Evolutionary conservation across 2,329 filamentous ascomycete species (phyloP).

Genomic region (Fusarium nematophilum): DNA sequence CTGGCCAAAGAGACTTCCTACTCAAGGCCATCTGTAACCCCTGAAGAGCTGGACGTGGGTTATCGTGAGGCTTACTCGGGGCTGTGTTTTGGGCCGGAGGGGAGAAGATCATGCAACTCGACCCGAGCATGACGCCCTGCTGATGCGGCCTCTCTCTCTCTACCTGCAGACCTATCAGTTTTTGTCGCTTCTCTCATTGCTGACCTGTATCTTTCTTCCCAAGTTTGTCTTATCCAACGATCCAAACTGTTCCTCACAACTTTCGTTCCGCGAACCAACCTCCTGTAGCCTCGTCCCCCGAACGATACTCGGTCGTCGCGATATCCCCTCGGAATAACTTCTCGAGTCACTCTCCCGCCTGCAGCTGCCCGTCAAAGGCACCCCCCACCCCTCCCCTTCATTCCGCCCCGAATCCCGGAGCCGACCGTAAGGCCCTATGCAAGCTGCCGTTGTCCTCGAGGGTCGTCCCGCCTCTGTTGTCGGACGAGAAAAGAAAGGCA

Average conservation of each 20-base stretch:
- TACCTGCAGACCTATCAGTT: no score
- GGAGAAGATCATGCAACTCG: neutral
- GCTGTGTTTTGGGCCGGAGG: neutral
- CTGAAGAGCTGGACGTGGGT: neutral
- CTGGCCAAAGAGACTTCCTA: neutral
- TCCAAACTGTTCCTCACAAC: no score
- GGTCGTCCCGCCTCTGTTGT: neutral
- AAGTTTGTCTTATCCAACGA: no score
- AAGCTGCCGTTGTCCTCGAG: slow-evolving; percentile 12
- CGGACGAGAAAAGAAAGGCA: neutral
- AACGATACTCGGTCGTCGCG: neutral
- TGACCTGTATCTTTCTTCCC: no score
- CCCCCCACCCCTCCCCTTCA: no score
- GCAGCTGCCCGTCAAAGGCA: slow-evolving; percentile 20
- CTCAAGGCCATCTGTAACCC: neutral
- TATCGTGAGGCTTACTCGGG: neutral
- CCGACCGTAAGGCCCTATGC: slow-evolving; percentile 7
- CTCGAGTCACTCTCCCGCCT: slow-evolving; percentile 9
- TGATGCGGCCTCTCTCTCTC: neutral
- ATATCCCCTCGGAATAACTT: slow-evolving; percentile 11
- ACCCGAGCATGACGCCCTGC: neutral
- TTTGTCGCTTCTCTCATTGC: no score
- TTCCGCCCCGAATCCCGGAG: neutral
- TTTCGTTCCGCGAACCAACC: no score
- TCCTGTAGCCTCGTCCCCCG: neutral